Conservation (phyloP, 176 grass and related monocot species). For the Bromus sterilis region DNA sequence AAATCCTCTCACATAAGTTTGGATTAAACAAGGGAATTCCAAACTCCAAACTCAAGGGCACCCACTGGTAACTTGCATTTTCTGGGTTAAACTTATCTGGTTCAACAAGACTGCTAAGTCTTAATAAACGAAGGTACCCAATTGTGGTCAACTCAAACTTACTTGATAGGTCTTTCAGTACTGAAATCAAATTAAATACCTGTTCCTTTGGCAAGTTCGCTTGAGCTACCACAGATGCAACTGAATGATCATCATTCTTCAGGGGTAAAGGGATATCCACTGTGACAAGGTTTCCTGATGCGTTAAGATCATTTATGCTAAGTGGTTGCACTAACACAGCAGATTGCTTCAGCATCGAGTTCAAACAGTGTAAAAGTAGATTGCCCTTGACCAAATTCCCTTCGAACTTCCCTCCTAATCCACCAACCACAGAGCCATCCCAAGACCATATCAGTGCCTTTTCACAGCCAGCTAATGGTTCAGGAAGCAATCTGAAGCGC, state of each 20-base stretch:
- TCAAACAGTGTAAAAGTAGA: constrained; percentile 83
- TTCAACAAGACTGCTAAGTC: constrained; percentile 57
- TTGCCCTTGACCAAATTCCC: constrained; percentile 96
- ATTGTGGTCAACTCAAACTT: constrained; percentile 62
- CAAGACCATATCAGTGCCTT: constrained; percentile 96
- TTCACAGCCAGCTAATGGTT: constrained; percentile 81
- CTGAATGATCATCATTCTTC: constrained; percentile 64
- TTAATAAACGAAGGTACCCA: constrained; percentile 86
- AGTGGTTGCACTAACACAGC: constrained; percentile 91
- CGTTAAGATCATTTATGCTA: constrained; percentile 63
- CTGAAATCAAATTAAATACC: constrained; percentile 47
- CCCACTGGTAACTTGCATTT: constrained; percentile 72
- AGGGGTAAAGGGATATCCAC: constrained; percentile 82
- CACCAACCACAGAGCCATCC: constrained; percentile 78
- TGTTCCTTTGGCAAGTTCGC: constrained; percentile 38
- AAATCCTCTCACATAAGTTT: constrained; percentile 78
- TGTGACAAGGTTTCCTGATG: constrained; percentile 65
- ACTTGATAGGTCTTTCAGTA: constrained; percentile 65
- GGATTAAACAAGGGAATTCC: constrained; percentile 92
- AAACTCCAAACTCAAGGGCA: constrained; percentile 94
- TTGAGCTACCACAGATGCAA: constrained; percentile 42
- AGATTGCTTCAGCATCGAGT: constrained; percentile 88
- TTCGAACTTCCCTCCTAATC: constrained; percentile 89
- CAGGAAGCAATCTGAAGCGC: constrained; percentile 72
- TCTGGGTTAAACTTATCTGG: constrained; percentile 28